Base-by-base conservation (phyloP, 116 monocot genomes). In the Papilionanthe hybrid region DNA sequence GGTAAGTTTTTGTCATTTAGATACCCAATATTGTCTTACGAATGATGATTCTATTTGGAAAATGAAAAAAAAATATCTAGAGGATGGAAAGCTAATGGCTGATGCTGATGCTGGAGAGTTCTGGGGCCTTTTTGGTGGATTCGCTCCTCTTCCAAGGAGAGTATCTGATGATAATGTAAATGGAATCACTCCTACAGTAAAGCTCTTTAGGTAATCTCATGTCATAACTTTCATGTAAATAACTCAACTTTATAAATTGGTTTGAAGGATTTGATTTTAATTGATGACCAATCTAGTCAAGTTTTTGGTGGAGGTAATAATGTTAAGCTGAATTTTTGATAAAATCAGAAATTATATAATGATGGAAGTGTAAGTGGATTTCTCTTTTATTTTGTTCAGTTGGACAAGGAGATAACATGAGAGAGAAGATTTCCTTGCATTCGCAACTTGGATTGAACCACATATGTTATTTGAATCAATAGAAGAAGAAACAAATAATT, bases 21-120 rank as follows among this genome's bases (percentile, higher is more conserved):
- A 77, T 66, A 66, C 37, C 25, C 15, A 72, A 49, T 25, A 55
- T 55, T 42, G 11, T 78, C 65, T 42, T 1, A 37, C 25, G 25
- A 17, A 20, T 58, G 72, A 72, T 79, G 29, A 22, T 75, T 78
- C 13, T 0, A 56, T 4, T 68, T 83, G 44, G 48, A 72, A 72
- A 72, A 15, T 89, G 25, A 9, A 67, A 44, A 57, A n/a, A 60
- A 20, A 79, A 60, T 85, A 12, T 27, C 78, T 71, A 93, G 92
- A 93, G 86, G 92, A 93, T 88, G 92, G 92, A 42, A 93, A 86
- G 66, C 75, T 93, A 78, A 93, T 93, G 90, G 92, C 92, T 82
- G 92, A 93, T 86, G 86, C 90, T 55, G 92, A 86, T 41, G 82
- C 92, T 55, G 92, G 92, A 81, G 92, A 93, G 74, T 93, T 93